phyloP scores from a whole-genome alignment of 306 rosid species.

The Trifolium fragiferum region DNA sequence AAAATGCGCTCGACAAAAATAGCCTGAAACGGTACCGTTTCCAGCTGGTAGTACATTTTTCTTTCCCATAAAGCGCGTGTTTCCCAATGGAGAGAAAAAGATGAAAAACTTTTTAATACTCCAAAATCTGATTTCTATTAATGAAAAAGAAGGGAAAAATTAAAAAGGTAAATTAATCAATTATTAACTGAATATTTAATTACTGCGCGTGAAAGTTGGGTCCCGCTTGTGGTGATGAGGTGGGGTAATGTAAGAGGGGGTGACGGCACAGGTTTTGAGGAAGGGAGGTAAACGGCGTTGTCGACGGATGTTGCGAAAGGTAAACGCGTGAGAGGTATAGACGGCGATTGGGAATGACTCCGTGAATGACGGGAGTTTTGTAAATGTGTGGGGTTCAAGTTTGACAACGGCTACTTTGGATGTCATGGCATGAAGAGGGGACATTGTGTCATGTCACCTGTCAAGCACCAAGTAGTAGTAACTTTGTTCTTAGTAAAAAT shows the following conservation, averaged over 20 bases:
- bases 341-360: slow-evolving; percentile 25
- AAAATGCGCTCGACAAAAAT: neutral
- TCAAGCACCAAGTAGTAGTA: slow-evolving; percentile 19
- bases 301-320: slow-evolving; percentile 16
- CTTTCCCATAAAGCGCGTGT: slow-evolving; percentile 22
- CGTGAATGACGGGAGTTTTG: slow-evolving; percentile 41
- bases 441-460: slow-evolving; percentile 43
- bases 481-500: too few species aligned
- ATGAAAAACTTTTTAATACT: neutral
- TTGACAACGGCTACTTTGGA: slow-evolving; percentile 37
- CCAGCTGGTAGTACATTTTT: neutral
- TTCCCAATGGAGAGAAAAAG: slow-evolving; percentile 9
- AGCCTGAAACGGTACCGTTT: slow-evolving; percentile 9
- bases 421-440: slow-evolving; percentile 38
- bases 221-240: slow-evolving; percentile 3
- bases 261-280: neutral
- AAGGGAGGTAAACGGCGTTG: neutral
- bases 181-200: neutral
- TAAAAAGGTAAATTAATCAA: neutral
- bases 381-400: slow-evolving; percentile 12
- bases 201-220: slow-evolving; percentile 34
- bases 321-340: neutral
- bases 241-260: neutral
- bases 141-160: neutral
- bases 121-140: too few species aligned